Conservation (phyloP, 331 rosid species). For the Rhamnella rubrinervis region DNA sequence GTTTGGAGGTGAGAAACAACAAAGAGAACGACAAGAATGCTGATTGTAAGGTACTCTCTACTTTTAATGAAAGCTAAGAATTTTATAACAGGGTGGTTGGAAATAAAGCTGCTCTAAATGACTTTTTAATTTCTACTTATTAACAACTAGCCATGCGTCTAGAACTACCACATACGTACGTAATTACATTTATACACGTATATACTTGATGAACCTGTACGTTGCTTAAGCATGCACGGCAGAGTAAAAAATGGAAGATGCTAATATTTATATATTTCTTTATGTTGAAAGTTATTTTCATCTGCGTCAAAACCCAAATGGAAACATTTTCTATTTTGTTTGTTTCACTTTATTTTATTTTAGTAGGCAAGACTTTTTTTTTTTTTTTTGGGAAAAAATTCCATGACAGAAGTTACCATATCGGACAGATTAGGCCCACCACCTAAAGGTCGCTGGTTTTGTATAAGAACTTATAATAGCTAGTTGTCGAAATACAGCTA, state of each 20-base stretch:
- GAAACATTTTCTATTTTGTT: background rate
- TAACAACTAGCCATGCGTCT: background rate
- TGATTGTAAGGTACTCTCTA: background rate
- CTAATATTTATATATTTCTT: constrained; percentile 2
- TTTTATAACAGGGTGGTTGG: constrained; percentile 1
- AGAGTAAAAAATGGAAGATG: background rate
- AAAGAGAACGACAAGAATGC: constrained; percentile 21
- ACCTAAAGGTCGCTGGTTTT: background rate
- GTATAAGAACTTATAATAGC: background rate
- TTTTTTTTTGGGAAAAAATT: background rate
- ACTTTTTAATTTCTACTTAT: background rate
- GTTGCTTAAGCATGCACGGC: background rate
- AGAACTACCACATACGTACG: too few species aligned
- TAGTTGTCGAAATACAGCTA: constrained; percentile 27
- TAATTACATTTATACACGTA: background rate
- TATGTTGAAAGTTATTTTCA: background rate
- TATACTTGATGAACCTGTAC: background rate
- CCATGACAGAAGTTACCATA: constrained; percentile 11
- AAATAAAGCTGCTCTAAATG: constrained; percentile 1
- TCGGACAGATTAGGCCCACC: constrained; percentile 17
- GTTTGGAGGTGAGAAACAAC: constrained; percentile 2
- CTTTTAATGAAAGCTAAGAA: constrained; percentile 11
- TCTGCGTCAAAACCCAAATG: constrained; percentile 8
- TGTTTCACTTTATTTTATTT: background rate
- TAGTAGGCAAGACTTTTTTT: background rate